These are phyloP conservation scores for Sporobolomyces roseus DNA, from an alignment of 768 basidiomycete genomes.

Conservation along the genomic window DNA sequence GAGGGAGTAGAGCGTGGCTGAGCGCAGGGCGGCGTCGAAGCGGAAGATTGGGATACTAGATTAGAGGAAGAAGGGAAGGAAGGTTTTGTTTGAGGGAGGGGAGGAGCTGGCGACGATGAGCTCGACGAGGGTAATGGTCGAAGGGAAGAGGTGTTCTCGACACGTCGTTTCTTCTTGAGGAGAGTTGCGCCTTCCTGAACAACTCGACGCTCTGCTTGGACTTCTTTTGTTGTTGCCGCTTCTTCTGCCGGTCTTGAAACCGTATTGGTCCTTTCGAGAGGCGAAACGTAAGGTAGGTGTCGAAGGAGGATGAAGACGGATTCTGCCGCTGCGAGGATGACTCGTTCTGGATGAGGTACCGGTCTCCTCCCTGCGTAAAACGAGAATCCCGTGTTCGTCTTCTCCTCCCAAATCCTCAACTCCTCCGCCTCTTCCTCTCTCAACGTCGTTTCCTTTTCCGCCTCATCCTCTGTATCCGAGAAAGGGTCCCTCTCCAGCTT, in stretches of 20 bases:
- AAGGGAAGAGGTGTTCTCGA: neutral
- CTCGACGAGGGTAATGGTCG: neutral
- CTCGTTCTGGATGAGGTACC: neutral
- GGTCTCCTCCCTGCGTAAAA: constrained; percentile 10
- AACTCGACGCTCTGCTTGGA: neutral
- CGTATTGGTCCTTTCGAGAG: neutral
- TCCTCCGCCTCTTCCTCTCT: neutral
- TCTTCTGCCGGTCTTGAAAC: neutral
- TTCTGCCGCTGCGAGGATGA: constrained; percentile 14
- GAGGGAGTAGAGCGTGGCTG: neutral
- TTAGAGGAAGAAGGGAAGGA: neutral
- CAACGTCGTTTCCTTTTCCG: neutral
- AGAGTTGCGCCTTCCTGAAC: neutral
- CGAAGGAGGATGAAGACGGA: neutral
- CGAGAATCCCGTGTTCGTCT: neutral
- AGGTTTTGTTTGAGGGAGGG: no score
- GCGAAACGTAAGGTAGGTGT: constrained; percentile 6
- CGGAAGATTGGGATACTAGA: neutral
- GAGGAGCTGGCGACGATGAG: neutral
- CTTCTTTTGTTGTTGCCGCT: no score
- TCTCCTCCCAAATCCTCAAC: constrained; percentile 6
- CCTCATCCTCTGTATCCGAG: constrained; percentile 30
- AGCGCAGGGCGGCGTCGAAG: neutral
- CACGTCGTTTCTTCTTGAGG: constrained; percentile 11
- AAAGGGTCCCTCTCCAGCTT: constrained; percentile 2